These are phyloP conservation scores for Gaeumannomyces sp. DNA, from an alignment of 2,329 filamentous ascomycete species.

Conservation along the genomic window DNA sequence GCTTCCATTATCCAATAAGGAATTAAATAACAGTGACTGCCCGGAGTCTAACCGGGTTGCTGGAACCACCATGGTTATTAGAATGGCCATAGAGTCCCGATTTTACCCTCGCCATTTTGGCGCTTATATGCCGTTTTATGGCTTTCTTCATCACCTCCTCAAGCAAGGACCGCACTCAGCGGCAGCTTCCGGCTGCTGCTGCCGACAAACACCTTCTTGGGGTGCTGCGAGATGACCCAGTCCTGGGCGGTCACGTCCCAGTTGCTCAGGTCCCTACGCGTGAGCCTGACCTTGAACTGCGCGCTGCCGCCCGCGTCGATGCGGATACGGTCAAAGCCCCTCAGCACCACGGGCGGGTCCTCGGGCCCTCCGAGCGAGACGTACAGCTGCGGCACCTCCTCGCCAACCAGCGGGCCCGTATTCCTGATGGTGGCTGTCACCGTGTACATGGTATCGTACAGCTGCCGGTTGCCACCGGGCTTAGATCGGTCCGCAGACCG, in stretches of 20 bases:
- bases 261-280: conserved; percentile 76
- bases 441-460: conserved; percentile 65
- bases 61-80: no score
- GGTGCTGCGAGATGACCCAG: conserved; percentile 59
- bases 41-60: no score
- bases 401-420: conserved; percentile 57
- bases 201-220: conserved; percentile 51
- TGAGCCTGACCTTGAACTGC: conserved; percentile 63
- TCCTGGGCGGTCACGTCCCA: conserved; percentile 79
- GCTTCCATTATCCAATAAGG: neutral
- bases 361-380: conserved; percentile 71
- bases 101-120: neutral
- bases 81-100: neutral
- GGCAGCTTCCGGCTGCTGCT: conserved; percentile 49
- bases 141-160: conserved; percentile 3
- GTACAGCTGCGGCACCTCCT: conserved; percentile 74
- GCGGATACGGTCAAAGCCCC: conserved; percentile 73
- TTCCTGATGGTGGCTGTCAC: conserved; percentile 66
- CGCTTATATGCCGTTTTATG: neutral
- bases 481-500: conserved; percentile 37
- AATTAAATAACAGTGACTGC: neutral
- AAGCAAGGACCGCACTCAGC: conserved; percentile 28
- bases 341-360: conserved; percentile 61
- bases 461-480: conserved; percentile 56
- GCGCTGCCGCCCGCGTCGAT: conserved; percentile 63